Conservation (phyloP, 805 yeast species). For the Candida ortonii region DNA sequence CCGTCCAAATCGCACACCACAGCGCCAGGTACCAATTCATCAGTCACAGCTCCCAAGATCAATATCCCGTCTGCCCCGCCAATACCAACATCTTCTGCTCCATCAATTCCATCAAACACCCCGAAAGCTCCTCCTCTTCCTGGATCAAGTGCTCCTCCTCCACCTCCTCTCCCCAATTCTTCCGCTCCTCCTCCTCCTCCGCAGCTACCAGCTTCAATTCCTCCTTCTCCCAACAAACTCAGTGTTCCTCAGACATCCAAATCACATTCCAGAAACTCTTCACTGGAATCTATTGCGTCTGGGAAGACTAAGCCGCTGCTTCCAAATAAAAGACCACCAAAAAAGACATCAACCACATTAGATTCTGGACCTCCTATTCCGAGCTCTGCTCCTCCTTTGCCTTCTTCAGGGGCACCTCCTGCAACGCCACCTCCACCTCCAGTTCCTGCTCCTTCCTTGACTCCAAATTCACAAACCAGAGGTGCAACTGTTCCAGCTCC, state of each 20-base stretch:
- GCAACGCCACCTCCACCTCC: slow-evolving; percentile 24
- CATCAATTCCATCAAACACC: slow-evolving; percentile 1
- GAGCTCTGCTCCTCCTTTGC: slow-evolving; percentile 3
- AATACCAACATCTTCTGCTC: slow-evolving; percentile 13
- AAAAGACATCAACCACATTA: slow-evolving; percentile 2
- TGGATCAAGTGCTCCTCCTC: slow-evolving; percentile 17
- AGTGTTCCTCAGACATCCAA: slow-evolving; percentile 3
- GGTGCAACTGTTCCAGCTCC: slow-evolving; percentile 19
- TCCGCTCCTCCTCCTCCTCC: slow-evolving; percentile 10
- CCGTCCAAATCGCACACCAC: slow-evolving; percentile 8
- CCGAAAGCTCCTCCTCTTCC: slow-evolving; percentile 25
- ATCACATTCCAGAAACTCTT: slow-evolving; percentile 13
- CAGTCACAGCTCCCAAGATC: slow-evolving; percentile 20
- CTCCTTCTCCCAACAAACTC: slow-evolving; percentile 4
- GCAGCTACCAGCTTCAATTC: slow-evolving; percentile 7
- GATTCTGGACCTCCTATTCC: too few species aligned
- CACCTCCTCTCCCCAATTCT: slow-evolving; percentile 8
- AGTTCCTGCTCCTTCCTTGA: slow-evolving; percentile 18
- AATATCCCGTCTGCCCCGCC: slow-evolving; percentile 17
- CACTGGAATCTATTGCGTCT: slow-evolving; percentile 12
- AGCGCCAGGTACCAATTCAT: slow-evolving; percentile 13
- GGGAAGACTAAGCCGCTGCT: slow-evolving; percentile 18
- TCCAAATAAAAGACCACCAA: slow-evolving; percentile 21
- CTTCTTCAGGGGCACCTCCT: slow-evolving; percentile 6
- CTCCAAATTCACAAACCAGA: slow-evolving; percentile 10